These are phyloP conservation scores for Hippophae rhamnoides DNA, from an alignment of 306 rosid genomes.

Conservation along the genomic window DNA sequence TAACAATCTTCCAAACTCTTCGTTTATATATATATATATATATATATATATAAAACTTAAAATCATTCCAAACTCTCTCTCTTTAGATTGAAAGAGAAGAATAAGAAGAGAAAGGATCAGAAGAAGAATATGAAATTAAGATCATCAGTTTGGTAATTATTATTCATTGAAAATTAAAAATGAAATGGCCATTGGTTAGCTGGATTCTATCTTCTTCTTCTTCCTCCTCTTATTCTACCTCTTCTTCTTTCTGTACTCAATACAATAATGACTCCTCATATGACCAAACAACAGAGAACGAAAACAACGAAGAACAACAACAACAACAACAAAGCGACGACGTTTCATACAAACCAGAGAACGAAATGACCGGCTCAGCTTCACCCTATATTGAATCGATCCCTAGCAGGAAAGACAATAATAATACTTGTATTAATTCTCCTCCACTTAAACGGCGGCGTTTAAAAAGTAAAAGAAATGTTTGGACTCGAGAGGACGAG, in stretches of 20 bases:
- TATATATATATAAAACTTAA: too few species aligned
- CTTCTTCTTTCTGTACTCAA: conserved; percentile 4
- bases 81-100: not conserved
- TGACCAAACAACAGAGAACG: not conserved
- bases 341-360: not conserved
- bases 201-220: conserved; percentile 24
- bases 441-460: not conserved
- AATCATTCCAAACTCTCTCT: not conserved
- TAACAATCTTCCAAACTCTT: not conserved
- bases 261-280: not conserved
- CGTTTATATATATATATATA: too few species aligned
- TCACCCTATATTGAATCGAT: conserved; percentile 5
- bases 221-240: conserved; percentile 2
- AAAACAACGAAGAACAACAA: not conserved
- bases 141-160: too few species aligned
- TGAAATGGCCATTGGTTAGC: conserved; percentile 26
- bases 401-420: conserved; percentile 30
- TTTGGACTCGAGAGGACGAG: conserved; percentile 76
- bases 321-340: conserved; percentile 1
- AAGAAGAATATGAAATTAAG: too few species aligned
- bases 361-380: conserved; percentile 18
- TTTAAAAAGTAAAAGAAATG: conserved; percentile 23
- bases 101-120: not conserved
- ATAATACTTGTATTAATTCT: not conserved
- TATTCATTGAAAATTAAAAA: not conserved